A percentile compares a stretch with the other conserved stretches of the same genome.
These are phyloP conservation scores for Lichtheimia ornata DNA, from an alignment of 371 early-diverging fungal genomes.

Conservation along the genomic window DNA sequence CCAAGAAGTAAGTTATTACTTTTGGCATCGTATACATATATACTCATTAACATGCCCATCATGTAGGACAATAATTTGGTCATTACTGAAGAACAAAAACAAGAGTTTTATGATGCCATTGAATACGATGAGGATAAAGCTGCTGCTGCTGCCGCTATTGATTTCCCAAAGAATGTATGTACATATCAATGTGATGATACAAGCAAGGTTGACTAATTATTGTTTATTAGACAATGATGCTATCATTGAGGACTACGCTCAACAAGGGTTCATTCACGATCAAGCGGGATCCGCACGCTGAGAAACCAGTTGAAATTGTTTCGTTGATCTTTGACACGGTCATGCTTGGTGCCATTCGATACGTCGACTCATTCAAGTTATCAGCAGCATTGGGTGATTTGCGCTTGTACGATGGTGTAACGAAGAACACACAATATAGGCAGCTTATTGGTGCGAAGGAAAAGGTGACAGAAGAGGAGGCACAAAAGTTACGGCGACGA, in stretches of 20 bases:
- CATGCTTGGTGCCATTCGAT: slow-evolving; percentile 52
- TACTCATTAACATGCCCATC: neutral
- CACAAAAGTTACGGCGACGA: slow-evolving; percentile 13
- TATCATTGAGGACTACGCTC: slow-evolving; percentile 72
- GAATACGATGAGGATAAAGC: slow-evolving; percentile 89
- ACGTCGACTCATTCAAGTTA: slow-evolving; percentile 71
- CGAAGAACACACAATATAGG: slow-evolving; percentile 75
- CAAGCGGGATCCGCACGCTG: slow-evolving; percentile 64
- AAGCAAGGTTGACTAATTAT: neutral
- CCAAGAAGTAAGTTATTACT: slow-evolving; percentile 12
- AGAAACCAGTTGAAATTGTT: slow-evolving; percentile 55
- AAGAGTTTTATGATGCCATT: slow-evolving; percentile 92
- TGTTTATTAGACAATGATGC: slow-evolving; percentile 54
- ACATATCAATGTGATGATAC: neutral
- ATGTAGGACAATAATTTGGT: slow-evolving; percentile 40
- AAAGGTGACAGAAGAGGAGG: slow-evolving; percentile 30
- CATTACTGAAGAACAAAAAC: slow-evolving; percentile 75
- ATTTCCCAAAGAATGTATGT: slow-evolving; percentile 78
- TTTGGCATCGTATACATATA: neutral
- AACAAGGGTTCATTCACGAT: slow-evolving; percentile 86
- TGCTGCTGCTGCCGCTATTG: slow-evolving; percentile 59
- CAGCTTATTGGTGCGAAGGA: slow-evolving; percentile 83
- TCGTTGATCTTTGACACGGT: slow-evolving; percentile 73
- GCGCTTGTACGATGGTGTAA: slow-evolving; percentile 80
- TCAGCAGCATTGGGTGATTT: slow-evolving; percentile 79